phyloP scores from a whole-genome alignment of 352 stramenopile genomes.

The Blastocystis sp. region DNA sequence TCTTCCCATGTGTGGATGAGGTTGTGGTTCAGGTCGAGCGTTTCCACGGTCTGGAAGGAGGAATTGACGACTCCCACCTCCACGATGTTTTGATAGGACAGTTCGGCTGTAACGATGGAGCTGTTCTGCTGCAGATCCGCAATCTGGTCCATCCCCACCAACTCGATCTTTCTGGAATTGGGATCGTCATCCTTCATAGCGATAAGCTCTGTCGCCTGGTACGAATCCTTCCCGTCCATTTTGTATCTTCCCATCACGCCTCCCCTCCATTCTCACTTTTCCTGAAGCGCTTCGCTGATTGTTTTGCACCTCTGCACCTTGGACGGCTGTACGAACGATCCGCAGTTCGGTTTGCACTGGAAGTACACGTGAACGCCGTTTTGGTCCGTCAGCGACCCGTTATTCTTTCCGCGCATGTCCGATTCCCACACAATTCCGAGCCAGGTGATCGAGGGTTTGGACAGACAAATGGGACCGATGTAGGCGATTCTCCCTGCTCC shows the following conservation, averaged over 20 bases:
- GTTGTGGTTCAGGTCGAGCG: constrained; percentile 21
- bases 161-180: not conserved
- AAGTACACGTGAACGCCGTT: constrained; percentile 43
- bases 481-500: constrained; percentile 32
- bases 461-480: constrained; percentile 56
- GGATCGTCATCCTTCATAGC: not conserved
- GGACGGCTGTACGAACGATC: constrained; percentile 29
- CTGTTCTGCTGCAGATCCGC: constrained; percentile 4
- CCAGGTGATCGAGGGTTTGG: constrained; percentile 37
- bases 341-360: not conserved
- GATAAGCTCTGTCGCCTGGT: constrained; percentile 20
- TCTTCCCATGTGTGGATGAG: not conserved
- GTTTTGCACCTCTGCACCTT: constrained; percentile 10
- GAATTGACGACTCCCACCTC: not conserved
- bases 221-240: constrained; percentile 40
- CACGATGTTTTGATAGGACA: not conserved
- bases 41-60: not conserved
- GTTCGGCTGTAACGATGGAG: not conserved
- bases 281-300: constrained; percentile 9
- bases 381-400: constrained; percentile 16
- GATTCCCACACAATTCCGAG: constrained; percentile 36
- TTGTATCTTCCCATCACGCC: constrained; percentile 32
- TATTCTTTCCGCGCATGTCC: constrained; percentile 32
- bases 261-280: not conserved
- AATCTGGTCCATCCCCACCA: constrained; percentile 46